Conservation (phyloP, 306 rosid genomes). For the Fragaria ananassa region DNA sequence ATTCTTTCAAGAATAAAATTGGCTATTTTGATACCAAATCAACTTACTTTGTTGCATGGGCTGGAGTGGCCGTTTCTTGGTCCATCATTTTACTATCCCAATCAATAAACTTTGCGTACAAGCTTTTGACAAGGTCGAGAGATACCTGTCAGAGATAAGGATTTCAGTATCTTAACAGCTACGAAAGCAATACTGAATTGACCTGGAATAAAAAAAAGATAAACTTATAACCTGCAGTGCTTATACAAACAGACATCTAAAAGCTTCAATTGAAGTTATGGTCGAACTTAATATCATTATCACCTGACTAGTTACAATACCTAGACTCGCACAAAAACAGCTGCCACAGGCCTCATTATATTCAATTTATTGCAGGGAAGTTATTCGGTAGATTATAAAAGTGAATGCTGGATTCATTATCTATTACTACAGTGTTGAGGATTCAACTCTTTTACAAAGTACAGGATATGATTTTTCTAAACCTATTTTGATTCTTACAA, state of each 20-base stretch:
- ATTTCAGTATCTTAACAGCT: slow-evolving; percentile 24
- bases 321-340: not conserved
- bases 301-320: not conserved
- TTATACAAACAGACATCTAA: not conserved
- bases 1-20: slow-evolving; percentile 18
- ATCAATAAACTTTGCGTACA: slow-evolving; percentile 96
- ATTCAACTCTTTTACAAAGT: not conserved
- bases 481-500: not conserved
- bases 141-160: slow-evolving; percentile 68
- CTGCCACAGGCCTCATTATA: not conserved
- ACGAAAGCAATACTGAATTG: slow-evolving; percentile 10
- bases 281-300: not conserved
- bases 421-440: not conserved
- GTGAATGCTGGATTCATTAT: not conserved
- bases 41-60: slow-evolving; percentile 95
- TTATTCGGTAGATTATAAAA: not conserved
- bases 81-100: slow-evolving; percentile 92
- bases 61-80: slow-evolving; percentile 72
- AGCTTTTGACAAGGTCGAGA: slow-evolving; percentile 90
- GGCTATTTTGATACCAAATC: slow-evolving; percentile 22
- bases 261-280: not conserved
- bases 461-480: not conserved
- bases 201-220: not conserved
- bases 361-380: not conserved
- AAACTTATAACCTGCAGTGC: not conserved